Percentiles rank a stretch among this genome's conserved stretches.
phyloP scores from a whole-genome alignment of 192 early-diverging fungal genomes.

The Coemansia sp. region DNA sequence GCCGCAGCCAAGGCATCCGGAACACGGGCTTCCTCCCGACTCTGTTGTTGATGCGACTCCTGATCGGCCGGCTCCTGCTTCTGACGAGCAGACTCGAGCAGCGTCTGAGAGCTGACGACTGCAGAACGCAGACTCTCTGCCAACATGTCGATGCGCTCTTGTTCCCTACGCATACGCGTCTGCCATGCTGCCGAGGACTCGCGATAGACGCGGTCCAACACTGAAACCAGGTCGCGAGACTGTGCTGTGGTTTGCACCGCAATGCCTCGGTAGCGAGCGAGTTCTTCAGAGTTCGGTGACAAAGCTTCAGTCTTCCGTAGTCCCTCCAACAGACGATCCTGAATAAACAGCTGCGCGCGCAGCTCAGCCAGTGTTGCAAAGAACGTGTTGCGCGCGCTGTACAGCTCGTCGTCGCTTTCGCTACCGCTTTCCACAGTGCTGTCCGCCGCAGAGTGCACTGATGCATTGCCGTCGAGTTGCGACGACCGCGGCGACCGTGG shows the following conservation, averaged over 20 bases:
- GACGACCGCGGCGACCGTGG: neutral
- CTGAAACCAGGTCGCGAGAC: slow-evolving; percentile 21
- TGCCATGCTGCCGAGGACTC: slow-evolving; percentile 34
- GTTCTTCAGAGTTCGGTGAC: slow-evolving; percentile 17
- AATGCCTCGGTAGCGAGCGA: slow-evolving; percentile 27
- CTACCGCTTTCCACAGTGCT: slow-evolving; percentile 35
- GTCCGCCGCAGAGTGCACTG: slow-evolving; percentile 9
- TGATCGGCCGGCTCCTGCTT: slow-evolving; percentile 9
- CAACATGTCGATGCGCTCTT: slow-evolving; percentile 54
- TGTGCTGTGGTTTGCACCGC: slow-evolving; percentile 32
- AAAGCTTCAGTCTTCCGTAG: slow-evolving; percentile 33
- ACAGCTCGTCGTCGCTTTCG: slow-evolving; percentile 49
- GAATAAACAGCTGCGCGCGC: slow-evolving; percentile 61
- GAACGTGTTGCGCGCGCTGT: slow-evolving; percentile 52
- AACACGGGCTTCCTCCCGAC: neutral
- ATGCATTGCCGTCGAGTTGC: slow-evolving; percentile 3
- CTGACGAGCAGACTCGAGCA: slow-evolving; percentile 30
- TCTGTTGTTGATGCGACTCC: neutral
- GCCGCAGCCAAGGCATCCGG: slow-evolving; percentile 18
- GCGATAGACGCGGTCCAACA: slow-evolving; percentile 31
- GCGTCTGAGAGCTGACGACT: slow-evolving; percentile 43
- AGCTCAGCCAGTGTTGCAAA: slow-evolving; percentile 54
- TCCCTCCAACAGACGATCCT: slow-evolving; percentile 57
- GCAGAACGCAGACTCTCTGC: slow-evolving; percentile 52
- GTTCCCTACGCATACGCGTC: slow-evolving; percentile 33